Base-by-base conservation (phyloP, 2,329 filamentous ascomycete species). In the Penicillium palitans region DNA sequence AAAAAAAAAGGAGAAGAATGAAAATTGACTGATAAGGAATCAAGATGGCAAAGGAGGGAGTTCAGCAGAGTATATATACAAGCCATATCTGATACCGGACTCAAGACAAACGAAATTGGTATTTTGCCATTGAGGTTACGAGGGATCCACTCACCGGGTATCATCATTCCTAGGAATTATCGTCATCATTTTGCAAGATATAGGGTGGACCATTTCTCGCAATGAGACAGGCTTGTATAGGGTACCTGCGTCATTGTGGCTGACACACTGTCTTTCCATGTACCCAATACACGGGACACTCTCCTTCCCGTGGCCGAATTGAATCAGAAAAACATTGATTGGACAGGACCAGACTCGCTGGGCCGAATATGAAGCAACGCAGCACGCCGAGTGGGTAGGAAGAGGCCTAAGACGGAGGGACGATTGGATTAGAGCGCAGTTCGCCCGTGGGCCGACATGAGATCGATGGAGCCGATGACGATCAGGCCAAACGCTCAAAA, bases 151-250 rank as follows among this genome's bases (percentile, higher is more conserved):
- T 58, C 48, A 44, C 54, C 57, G 62, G 61, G 67, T 67, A 68
- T 65, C 68, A 68, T 70, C 62, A 70, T 74, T 65, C 72, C 72
- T 74, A 69, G 64, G 68, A 72, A 76, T 75, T 74, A 68, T 74
- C 74, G 73, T 75, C 67, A 69, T 71, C 59, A 61, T 64, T 64
- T 64, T 55, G 61, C 59, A 59, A 60, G 53, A 60, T 60, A 53
- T 53, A 53, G 52, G 57, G 52, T 52, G 55, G 55, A 55, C 40
- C 40, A 57, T 50, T 42, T 52, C 35, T 44, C 45, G 55, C 41
- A 55, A 42, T 17, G 12, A 25, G 33, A 42, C 42, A 40, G 49
- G 25, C 19, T 29, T 25, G 65, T 67, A 63, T 21, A 60, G 47
- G 60, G 61, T 66, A 67, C 65, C 63, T 63, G 63, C 57, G 49